Conservation (phyloP, 208 protist species). For the Strigomonas galati region DNA sequence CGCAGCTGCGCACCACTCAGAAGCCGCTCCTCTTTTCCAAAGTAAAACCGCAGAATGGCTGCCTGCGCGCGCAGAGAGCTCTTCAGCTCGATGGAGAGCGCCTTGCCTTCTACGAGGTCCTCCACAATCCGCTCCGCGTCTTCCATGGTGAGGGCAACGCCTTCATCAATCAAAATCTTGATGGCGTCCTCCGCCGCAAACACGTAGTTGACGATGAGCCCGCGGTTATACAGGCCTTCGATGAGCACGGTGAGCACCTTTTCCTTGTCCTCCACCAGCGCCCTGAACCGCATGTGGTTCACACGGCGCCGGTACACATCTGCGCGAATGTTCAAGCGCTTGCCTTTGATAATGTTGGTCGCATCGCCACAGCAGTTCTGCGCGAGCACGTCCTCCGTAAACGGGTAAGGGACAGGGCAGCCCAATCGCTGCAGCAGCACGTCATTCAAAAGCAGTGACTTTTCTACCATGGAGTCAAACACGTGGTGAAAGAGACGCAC, state of each 20-base stretch:
- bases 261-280: conserved; percentile 23
- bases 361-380: conserved; percentile 69
- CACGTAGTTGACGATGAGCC: conserved; percentile 69
- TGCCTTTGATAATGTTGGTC: conserved; percentile 44
- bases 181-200: conserved; percentile 73
- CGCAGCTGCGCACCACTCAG: conserved; percentile 5
- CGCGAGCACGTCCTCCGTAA: conserved; percentile 63
- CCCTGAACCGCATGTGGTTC: conserved; percentile 68
- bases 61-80: conserved; percentile 37
- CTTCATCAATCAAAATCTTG: conserved; percentile 76
- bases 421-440: conserved; percentile 83
- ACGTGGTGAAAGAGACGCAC: conserved; percentile 60
- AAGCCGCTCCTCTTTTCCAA: conserved; percentile 18
- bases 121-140: conserved; percentile 52
- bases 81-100: conserved; percentile 29
- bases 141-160: conserved; percentile 43
- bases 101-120: conserved; percentile 27
- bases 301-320: conserved; percentile 63
- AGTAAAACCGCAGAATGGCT: conserved; percentile 18
- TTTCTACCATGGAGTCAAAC: conserved; percentile 55
- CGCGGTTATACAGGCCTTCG: conserved; percentile 84
- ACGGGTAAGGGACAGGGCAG: conserved; percentile 38
- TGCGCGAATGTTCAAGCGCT: conserved; percentile 43
- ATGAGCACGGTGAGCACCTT: conserved; percentile 48
- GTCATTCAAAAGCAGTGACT: conserved; percentile 68